Evolutionary conservation across 768 basidiomycete genomes (phyloP), one percentile per base, ranked within the genome.

Genomic region (Suillus tomentosus): DNA sequence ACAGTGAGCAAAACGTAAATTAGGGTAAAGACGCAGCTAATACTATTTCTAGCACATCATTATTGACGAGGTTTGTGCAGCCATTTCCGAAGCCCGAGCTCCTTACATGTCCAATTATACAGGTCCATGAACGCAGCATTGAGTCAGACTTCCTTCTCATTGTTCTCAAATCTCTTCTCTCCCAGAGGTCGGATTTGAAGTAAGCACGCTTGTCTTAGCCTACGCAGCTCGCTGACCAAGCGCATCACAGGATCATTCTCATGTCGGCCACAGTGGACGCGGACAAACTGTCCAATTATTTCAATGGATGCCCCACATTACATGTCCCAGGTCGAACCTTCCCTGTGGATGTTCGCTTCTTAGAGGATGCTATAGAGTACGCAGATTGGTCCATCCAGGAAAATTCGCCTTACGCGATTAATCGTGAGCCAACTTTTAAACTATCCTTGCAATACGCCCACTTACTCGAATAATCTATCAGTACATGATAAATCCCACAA

Each of bases 251-350:
- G 76, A 87, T 99, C 47, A 86, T 98, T 17, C 82, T 99, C 55
- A 99, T 99, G 96, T 96, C 95, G 39, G 96, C 97, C 1, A 99
- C 97, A 0, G 81, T 97, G 31, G 95, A 99, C 68, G 88, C 94
- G 1, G 89, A 92, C 62, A 95, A 95, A 79, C 87, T 99, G 47
- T 92, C 95, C 13, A 78, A 76, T 15, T 98, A 90, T 74, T 97
- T 99, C 73, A 92, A 89, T n/a, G 86, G 86, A 54, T 90, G 90
- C 68, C 94, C 94, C 0, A 85, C 88, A 19, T 80, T 99, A 14
- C 87, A 89, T 64, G 92, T 99, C 36, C 96, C 96, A 19, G 97
- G 96, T 3, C 86, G 96, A 19, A 98, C 95, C 1, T 99, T 93
- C 78, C 96, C 96, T 39, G 96, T 99, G 6, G 87, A 92, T 60